Percentiles rank a stretch among this genome's conserved stretches.
Evolutionary conservation across 306 rosid species (phyloP).

Genomic region (Trifolium pratense): DNA sequence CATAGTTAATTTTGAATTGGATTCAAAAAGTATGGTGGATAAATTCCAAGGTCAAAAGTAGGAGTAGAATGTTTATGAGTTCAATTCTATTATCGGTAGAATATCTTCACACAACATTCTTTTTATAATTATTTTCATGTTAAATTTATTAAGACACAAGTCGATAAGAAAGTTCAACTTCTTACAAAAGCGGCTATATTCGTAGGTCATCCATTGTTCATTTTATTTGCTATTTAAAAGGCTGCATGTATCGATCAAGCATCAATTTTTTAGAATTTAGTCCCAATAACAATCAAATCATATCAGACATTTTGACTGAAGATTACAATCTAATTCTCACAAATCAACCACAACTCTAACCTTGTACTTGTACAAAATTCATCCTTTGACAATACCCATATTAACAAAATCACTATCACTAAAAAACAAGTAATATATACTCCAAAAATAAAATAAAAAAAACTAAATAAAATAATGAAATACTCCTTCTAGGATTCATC

Average conservation of each 20-base stretch:
- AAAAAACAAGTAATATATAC: constrained; percentile 51
- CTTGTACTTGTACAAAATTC: constrained; percentile 38
- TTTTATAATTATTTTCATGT: no score
- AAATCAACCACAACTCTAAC: constrained; percentile 39
- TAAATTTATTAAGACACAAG: no score
- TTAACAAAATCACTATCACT: constrained; percentile 44
- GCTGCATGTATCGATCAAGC: background rate
- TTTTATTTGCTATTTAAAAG: no score
- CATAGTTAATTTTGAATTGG: no score
- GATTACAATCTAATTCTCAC: constrained; percentile 42
- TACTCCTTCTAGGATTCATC: constrained; percentile 39
- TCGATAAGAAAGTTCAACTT: no score
- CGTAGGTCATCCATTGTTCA: no score
- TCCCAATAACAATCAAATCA: constrained; percentile 11
- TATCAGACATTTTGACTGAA: constrained; percentile 23
- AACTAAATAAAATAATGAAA: background rate
- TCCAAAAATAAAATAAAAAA: constrained; percentile 10
- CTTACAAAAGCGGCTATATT: no score
- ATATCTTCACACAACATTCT: no score
- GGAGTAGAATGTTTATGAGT: no score
- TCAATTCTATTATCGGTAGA: no score
- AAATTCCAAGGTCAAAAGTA: no score
- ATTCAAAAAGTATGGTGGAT: no score
- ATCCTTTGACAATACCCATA: constrained; percentile 39
- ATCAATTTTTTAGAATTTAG: constrained; percentile 31